A percentile compares a stretch with the other conserved stretches of the same genome.
phyloP scores from a whole-genome alignment of 2,329 filamentous ascomycete species.

The Aureobasidium sp. region DNA sequence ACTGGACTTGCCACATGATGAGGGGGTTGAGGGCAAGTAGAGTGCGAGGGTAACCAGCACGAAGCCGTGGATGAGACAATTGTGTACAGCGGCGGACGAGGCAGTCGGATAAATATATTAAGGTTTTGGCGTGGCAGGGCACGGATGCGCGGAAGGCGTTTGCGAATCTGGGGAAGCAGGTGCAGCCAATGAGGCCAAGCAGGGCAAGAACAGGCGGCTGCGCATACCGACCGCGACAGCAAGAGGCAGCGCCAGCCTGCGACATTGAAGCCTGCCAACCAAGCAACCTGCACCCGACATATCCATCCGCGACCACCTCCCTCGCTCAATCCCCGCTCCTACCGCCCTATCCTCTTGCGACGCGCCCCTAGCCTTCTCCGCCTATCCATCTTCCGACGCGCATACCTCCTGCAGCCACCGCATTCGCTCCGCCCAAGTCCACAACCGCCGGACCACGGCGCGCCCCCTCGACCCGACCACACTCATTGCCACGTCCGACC shows the following conservation, averaged over 20 bases:
- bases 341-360: not conserved
- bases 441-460: not conserved
- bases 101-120: not conserved
- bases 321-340: not conserved
- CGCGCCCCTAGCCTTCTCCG: not conserved
- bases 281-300: not conserved
- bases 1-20: constrained; percentile 23
- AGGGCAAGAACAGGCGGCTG: constrained; percentile 2
- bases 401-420: not conserved
- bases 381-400: not conserved
- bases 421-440: not conserved
- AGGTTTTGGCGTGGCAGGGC: constrained; percentile 1
- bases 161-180: not conserved
- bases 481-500: not conserved
- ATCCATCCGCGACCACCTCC: not conserved
- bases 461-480: not conserved
- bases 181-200: not conserved
- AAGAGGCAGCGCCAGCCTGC: not conserved
- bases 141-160: not conserved
- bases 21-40: not conserved
- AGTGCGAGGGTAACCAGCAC: not conserved
- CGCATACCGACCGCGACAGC: not conserved
- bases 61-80: not conserved
- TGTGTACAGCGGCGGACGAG: not conserved
- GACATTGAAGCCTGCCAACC: not conserved